phyloP scores from a whole-genome alignment of 805 yeast genomes.

The Myxozyma lipomycoides region DNA sequence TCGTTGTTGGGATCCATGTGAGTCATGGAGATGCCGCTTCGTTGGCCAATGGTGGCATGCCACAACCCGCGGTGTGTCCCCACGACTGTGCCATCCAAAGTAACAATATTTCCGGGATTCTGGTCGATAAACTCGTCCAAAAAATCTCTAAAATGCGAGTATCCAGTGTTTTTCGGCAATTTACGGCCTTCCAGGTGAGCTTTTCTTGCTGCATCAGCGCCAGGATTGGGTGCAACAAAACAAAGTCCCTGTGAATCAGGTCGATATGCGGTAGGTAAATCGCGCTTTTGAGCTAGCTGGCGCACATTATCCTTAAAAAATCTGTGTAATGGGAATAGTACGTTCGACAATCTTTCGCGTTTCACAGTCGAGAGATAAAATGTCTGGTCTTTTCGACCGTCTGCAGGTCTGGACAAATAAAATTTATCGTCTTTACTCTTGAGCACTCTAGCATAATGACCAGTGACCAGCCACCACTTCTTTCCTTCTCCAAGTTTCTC shows the following conservation, averaged over 20 bases:
- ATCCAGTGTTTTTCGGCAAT: constrained; percentile 12
- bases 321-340: constrained; percentile 80
- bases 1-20: constrained; percentile 63
- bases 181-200: constrained; percentile 12
- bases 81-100: constrained; percentile 68
- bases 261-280: constrained; percentile 63
- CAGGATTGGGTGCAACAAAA: constrained; percentile 57
- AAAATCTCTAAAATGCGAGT: constrained; percentile 55
- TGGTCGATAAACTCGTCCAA: constrained; percentile 68
- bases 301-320: constrained; percentile 71
- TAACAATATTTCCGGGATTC: constrained; percentile 74
- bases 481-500: constrained; percentile 37
- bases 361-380: constrained; percentile 74
- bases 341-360: constrained; percentile 44
- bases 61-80: constrained; percentile 85
- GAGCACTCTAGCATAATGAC: constrained; percentile 39
- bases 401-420: constrained; percentile 56
- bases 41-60: constrained; percentile 95
- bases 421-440: constrained; percentile 33
- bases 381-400: constrained; percentile 77
- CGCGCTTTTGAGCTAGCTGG: constrained; percentile 52
- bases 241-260: constrained; percentile 95
- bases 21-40: constrained; percentile 75
- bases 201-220: constrained; percentile 12
- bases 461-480: constrained; percentile 86